phyloP scores from a whole-genome alignment of 352 stramenopile genomes.

The Sclerospora graminicola region DNA sequence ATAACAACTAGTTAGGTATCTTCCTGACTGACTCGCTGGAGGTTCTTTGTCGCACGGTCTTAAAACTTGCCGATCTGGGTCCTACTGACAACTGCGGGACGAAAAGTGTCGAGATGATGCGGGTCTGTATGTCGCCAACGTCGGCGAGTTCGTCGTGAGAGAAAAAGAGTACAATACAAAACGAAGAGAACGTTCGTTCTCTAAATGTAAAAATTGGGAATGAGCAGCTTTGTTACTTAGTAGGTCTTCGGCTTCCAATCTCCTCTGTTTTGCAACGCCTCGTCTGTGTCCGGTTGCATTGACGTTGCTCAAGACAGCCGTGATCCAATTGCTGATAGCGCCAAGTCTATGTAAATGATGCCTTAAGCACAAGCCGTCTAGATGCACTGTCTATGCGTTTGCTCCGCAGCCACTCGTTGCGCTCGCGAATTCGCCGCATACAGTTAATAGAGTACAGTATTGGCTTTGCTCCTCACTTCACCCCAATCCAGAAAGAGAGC shows the following conservation, averaged over 20 bases:
- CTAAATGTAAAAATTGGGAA: constrained; percentile 22
- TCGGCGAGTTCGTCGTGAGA: not conserved
- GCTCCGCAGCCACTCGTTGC: constrained; percentile 8
- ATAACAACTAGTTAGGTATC: too few species aligned
- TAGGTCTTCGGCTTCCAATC: constrained; percentile 1
- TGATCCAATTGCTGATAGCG: constrained; percentile 24
- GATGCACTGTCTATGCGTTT: constrained; percentile 25
- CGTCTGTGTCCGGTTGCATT: constrained; percentile 23
- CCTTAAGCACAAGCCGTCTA: constrained; percentile 7
- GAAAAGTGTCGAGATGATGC: constrained; percentile 7
- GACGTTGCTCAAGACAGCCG: constrained; percentile 15
- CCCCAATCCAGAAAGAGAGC: constrained; percentile 16
- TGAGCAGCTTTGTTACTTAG: constrained; percentile 11
- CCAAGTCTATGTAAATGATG: constrained; percentile 4
- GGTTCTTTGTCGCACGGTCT: constrained; percentile 8
- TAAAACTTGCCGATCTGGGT: constrained; percentile 12
- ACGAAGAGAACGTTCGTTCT: constrained; percentile 4
- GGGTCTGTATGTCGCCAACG: constrained; percentile 7
- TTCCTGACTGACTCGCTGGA: constrained; percentile 9
- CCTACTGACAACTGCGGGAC: constrained; percentile 9
- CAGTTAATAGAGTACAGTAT: too few species aligned
- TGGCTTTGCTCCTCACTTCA: too few species aligned
- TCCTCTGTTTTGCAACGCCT: constrained; percentile 8
- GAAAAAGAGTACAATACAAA: too few species aligned
- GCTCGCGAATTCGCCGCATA: constrained; percentile 10